A percentile compares a stretch with the other conserved stretches of the same genome.
phyloP scores from a whole-genome alignment of 1,139 yeast genomes.

The Saccharomyces uvarum region DNA sequence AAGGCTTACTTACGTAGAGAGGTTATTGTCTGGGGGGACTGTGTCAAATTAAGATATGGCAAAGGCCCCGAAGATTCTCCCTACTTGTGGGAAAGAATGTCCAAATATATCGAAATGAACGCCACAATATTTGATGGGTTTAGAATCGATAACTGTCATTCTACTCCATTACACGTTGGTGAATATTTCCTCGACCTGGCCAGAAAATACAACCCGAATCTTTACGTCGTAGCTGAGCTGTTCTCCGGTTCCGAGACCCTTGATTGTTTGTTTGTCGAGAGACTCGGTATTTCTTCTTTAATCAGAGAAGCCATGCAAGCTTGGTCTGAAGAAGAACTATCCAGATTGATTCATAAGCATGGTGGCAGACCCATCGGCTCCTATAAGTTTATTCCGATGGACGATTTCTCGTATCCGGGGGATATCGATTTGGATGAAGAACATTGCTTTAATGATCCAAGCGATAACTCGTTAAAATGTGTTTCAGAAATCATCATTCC shows the following conservation, averaged over 20 bases:
- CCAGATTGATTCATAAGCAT: conserved; percentile 79
- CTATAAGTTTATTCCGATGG: conserved; percentile 66
- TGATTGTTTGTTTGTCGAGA: conserved; percentile 85
- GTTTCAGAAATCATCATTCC: conserved; percentile 61
- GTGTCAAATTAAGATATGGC: conserved; percentile 90
- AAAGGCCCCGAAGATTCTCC: conserved; percentile 72
- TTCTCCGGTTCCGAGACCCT: conserved; percentile 87
- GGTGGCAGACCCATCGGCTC: conserved; percentile 97
- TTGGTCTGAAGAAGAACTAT: conserved; percentile 77
- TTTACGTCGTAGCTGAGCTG: conserved; percentile 89
- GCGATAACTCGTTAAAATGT: conserved; percentile 28
- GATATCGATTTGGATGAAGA: conserved; percentile 35
- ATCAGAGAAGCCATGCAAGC: conserved; percentile 98
- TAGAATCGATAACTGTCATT: conserved; percentile 90
- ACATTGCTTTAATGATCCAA: conserved; percentile 17
- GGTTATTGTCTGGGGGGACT: conserved; percentile 96
- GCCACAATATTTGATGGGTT: conserved; percentile 83
- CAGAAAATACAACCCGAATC: conserved; percentile 70
- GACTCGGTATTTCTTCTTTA: conserved; percentile 79
- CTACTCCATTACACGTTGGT: conserved; percentile 93
- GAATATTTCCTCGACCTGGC: conserved; percentile 84
- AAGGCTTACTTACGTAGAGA: conserved; percentile 84
- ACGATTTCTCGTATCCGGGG: conserved; percentile 62
- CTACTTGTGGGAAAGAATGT: conserved; percentile 81
- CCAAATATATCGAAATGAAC: conserved; percentile 60